Evolutionary conservation across 176 grass and related monocot genomes (phyloP), one percentile per base, ranked within the genome.

Genomic region (Otatea glauca): DNA sequence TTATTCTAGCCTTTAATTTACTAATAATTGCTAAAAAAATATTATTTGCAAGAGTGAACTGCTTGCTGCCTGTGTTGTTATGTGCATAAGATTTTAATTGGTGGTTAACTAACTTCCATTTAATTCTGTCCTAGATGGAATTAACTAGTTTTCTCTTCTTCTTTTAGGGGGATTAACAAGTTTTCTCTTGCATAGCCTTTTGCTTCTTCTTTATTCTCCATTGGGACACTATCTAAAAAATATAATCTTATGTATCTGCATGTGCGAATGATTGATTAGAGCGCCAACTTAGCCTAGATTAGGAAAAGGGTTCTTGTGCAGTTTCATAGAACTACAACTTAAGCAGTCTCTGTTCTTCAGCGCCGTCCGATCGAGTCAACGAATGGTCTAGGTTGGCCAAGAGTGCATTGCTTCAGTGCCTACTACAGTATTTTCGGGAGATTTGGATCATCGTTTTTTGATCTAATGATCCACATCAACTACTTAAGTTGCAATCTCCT

Each of bases 211-310:
- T 80, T 73, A 47, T 18, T 32, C 29, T 65, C 27, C 24, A 27
- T 17, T 75, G 32, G 60, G 49, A 44, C 34, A 70, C 62, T 53
- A 12, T 34, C 48, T 61, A 84, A 75, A 32, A 80, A 23, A 32
- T 24, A 68, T 85, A 58, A 55, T 77, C 41, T 61, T 16, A 81
- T 80, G 72, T 34, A 54, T 23, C 7, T 54, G 50, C 60, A 79
- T 65, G 34, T 45, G 17, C 1, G 23, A 71, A 65, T 83, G 86
- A 83, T 45, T 62, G 8, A 72, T 59, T 74, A 58, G 69, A 68
- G 61, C 25, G 0, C 49, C 23, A 3, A 41, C 82, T 75, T 61
- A 27, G 38, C 29, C 39, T 29, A 29, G 29, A 29, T 29, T 29
- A 29, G 29, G 1, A 1, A 29, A 29, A 29, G 29, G 29, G 29